phyloP scores from a whole-genome alignment of 2,329 filamentous ascomycete genomes.

The Colletotrichum eremochloae region DNA sequence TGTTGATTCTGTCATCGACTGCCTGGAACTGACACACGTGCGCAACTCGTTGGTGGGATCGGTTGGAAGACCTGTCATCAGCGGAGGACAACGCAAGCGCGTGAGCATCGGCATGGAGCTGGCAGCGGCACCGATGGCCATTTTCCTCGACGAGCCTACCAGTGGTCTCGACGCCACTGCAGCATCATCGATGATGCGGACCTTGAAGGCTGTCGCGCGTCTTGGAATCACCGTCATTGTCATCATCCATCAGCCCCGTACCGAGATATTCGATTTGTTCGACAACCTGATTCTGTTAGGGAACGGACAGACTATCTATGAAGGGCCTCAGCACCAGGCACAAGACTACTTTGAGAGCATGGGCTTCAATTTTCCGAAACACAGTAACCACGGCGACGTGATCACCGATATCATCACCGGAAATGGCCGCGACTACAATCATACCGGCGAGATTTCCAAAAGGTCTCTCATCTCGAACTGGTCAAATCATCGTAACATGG shows the following conservation, averaged over 20 bases:
- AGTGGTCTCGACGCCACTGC: constrained; percentile 68
- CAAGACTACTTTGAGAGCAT: constrained; percentile 64
- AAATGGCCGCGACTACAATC: constrained; percentile 65
- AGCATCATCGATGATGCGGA: constrained; percentile 67
- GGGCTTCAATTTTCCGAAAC: constrained; percentile 64
- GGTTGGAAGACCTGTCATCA: constrained; percentile 64
- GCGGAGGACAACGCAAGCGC: constrained; percentile 69
- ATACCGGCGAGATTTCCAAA: constrained; percentile 59
- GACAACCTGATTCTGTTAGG: constrained; percentile 69
- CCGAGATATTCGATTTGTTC: constrained; percentile 70
- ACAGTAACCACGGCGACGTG: constrained; percentile 68
- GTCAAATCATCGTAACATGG: constrained; percentile 50
- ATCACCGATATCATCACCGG: constrained; percentile 74
- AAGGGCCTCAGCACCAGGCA: constrained; percentile 59
- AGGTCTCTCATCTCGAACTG: constrained; percentile 65
- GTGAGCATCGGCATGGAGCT: constrained; percentile 72
- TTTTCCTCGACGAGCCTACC: constrained; percentile 68
- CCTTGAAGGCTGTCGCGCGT: constrained; percentile 65
- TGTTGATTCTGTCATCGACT: constrained; percentile 69
- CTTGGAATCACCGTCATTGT: constrained; percentile 70
- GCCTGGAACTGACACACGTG: constrained; percentile 65
- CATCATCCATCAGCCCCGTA: constrained; percentile 71
- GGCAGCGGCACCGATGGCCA: constrained; percentile 67
- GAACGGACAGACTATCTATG: constrained; percentile 68
- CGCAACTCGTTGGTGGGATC: constrained; percentile 65